A percentile compares a stretch with the other conserved stretches of the same genome.
Evolutionary conservation across 2,329 filamentous ascomycete species (phyloP).

Genomic region (Lecanicillium sp.): DNA sequence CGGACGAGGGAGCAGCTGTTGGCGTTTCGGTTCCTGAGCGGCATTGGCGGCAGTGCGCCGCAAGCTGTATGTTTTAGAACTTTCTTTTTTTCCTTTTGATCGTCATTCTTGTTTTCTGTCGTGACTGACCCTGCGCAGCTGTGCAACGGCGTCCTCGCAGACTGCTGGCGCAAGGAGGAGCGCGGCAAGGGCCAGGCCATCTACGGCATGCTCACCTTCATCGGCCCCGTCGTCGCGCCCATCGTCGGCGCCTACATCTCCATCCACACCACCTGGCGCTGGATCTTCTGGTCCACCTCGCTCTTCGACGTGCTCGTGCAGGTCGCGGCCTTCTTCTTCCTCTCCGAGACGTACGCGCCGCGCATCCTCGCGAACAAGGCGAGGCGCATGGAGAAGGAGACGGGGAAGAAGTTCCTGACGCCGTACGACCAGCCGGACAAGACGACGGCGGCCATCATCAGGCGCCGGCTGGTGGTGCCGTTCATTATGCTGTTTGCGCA

Average conservation of each 20-base stretch:
- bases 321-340: conserved; percentile 30
- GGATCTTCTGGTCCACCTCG: conserved; percentile 38
- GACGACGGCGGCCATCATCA: conserved; percentile 21
- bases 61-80: conserved; percentile 31
- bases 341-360: conserved; percentile 34
- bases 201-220: conserved; percentile 35
- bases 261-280: conserved; percentile 35
- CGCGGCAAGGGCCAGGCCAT: conserved; percentile 26
- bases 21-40: conserved; percentile 39
- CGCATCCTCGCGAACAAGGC: conserved; percentile 26
- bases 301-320: conserved; percentile 31
- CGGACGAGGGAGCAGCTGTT: not conserved
- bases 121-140: conserved; percentile 21
- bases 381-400: conserved; percentile 22
- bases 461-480: conserved; percentile 36
- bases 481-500: conserved; percentile 44
- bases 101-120: too few relatives aligned
- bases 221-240: conserved; percentile 37
- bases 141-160: conserved; percentile 41
- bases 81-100: too few relatives aligned
- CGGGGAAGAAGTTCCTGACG: conserved; percentile 24
- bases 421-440: conserved; percentile 24
- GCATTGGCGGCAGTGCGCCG: conserved; percentile 39
- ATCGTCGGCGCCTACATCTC: conserved; percentile 37
- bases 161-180: conserved; percentile 40